phyloP scores from a whole-genome alignment of 495 filamentous ascomycete species.

The Penicillium alfredii region DNA sequence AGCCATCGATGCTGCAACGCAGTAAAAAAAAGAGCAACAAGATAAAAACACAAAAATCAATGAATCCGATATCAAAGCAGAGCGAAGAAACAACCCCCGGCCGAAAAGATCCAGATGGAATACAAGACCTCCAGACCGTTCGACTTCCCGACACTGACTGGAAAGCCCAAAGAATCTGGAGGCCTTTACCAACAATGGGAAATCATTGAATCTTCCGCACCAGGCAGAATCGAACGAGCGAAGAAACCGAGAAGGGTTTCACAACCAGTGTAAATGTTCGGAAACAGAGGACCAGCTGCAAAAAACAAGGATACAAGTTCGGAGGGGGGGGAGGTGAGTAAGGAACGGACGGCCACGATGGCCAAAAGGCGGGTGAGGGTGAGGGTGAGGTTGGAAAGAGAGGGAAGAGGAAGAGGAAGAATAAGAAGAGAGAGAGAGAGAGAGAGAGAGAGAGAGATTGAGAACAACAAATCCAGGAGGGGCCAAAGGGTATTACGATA shows the following conservation, averaged over 20 bases:
- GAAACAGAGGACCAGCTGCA: constrained; percentile 2
- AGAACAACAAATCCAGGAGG: not conserved
- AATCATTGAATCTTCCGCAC: constrained; percentile 36
- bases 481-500: too few relatives aligned
- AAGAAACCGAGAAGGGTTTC: constrained; percentile 4
- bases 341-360: constrained; percentile 47
- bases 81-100: constrained; percentile 10
- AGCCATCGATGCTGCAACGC: constrained; percentile 30
- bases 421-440: constrained; percentile 7
- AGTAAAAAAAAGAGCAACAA: constrained; percentile 9
- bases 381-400: constrained; percentile 11
- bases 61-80: constrained; percentile 8
- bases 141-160: constrained; percentile 28
- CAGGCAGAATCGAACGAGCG: constrained; percentile 21
- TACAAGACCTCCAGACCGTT: constrained; percentile 39
- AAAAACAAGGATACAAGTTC: constrained; percentile 6
- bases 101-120: constrained; percentile 32
- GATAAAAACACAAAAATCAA: constrained; percentile 9
- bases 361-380: constrained; percentile 24
- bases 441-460: constrained; percentile 11
- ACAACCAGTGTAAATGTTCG: constrained; percentile 1
- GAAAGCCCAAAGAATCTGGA: constrained; percentile 41
- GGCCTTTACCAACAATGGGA: constrained; percentile 31
- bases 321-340: constrained; percentile 11
- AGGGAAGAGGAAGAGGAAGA: constrained; percentile 5